Base-by-base conservation (phyloP, 345 rosid species). In the Cochlearia excelsa region DNA sequence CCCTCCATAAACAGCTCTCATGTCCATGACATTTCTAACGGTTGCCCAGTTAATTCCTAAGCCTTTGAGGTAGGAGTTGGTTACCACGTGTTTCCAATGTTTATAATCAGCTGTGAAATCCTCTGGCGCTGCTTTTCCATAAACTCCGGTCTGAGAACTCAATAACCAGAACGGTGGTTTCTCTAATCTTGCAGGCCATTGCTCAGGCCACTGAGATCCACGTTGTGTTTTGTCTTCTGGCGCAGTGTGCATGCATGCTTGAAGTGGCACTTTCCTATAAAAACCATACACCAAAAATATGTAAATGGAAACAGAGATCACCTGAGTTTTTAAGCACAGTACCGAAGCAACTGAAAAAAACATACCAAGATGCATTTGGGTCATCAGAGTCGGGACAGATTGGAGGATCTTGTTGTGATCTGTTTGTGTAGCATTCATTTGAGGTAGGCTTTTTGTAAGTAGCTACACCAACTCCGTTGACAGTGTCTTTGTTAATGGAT, bases 1-100 rank as follows among this genome's bases (percentile, higher is more conserved):
- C 97, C 97, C 97, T 80, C 97, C 97, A 57, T 93, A 93, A 60
- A 87, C 75, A 49, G 97, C 67, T 75, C 85, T 84, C 97, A 93
- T 89, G 92, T 89, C 99, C 97, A 93, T 93, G 65, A 81, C 92
- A 75, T 82, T 89, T 68, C 99, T 80, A 58, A 89, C 92, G 31
- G 74, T 11, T 65, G 79, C 76, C 99, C 97, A 89, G 78, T 87
- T 81, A 55, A 93, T 81, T 57, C 96, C 97, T 57, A 93, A 54
- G 40, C 96, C 97, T 47, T 65, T 87, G 39, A 85, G 66, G 73
- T 93, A 93, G 9, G 97, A 84, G 65, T 84, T 82, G 54, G 85
- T 79, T 49, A 93, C 96, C 10, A 89, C 96, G 26, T 82, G 79
- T 68, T 89, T 89, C 99, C 99, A 93, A 63, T 87, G 97, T 63